Evolutionary conservation across 805 yeast species (phyloP), one percentile per base, ranked within the genome.

Genomic region (Blastobotrys attinorum): DNA sequence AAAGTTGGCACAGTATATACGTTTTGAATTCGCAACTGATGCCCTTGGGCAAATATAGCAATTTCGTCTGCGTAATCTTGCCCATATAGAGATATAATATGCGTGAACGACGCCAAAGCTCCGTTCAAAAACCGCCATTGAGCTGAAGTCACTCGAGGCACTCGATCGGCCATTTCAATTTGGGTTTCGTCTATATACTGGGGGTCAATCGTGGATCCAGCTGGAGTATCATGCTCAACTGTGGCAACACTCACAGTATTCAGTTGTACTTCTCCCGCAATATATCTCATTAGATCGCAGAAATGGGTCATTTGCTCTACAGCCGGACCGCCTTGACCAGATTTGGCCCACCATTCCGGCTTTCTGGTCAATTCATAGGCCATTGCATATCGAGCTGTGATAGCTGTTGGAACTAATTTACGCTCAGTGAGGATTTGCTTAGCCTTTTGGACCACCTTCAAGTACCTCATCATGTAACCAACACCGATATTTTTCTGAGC

Each of bases 261-360:
- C 32, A 47, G 32, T 5, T 21, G 44, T 32, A 49, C 53, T 16
- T 51, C 54, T 7, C 53, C 54, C 15, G 46, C 54, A 17, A 49
- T 31, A 46, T 43, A 49, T 10, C 54, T 34, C 22, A 39, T 22
- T 13, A 51, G 43, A 36, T 49, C 51, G 31, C 54, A 51, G 29
- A 49, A 51, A 43, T 51, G 54, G 17, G 54, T 51, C n/a, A 37
- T 52, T 36, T 51, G 54, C 34, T 51, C 54, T n/a, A 49, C 43
- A 25, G 49, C 42, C 5, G 53, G 54, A 3, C 54, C 54, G 20
- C 53, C 53, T 31, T 51, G 50, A 39, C 44, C 39, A 6, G 49
- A 44, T 31, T 49, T 51, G 16, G 45, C 39, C 53, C 53, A 51
- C 53, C 53, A 49, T 29, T 44, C 45, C 4, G 34, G 41, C 40